Evolutionary conservation across 495 filamentous ascomycete genomes (phyloP).

Genomic region (Barbatosphaeria neglecta): DNA sequence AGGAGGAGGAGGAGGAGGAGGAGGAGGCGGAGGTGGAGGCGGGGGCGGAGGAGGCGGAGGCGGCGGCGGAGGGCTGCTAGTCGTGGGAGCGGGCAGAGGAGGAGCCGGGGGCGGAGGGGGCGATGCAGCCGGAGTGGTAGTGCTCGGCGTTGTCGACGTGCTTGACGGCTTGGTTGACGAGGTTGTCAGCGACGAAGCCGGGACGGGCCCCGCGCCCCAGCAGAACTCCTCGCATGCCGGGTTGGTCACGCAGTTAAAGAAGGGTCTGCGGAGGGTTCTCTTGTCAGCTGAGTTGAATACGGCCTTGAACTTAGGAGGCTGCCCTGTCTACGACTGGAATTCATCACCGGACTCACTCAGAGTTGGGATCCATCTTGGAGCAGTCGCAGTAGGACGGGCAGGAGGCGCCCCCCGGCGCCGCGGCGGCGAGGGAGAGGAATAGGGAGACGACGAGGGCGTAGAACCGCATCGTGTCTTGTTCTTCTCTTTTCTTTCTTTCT

Average conservation of each 20-base stretch:
- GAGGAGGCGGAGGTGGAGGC: no score
- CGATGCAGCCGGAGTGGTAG: not conserved
- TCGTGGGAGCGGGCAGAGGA: no score
- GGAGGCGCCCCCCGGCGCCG: not conserved
- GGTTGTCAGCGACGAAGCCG: not conserved
- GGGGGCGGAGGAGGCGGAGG: no score
- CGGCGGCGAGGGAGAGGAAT: not conserved
- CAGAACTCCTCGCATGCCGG: not conserved
- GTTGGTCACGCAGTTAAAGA: not conserved
- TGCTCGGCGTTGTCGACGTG: not conserved
- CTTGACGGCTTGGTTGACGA: no score
- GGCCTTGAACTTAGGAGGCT: no score
- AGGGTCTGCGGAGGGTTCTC: not conserved
- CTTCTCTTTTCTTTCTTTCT: no score
- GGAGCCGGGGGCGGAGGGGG: no score
- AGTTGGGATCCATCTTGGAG: not conserved
- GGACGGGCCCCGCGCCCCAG: not conserved
- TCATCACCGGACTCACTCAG: not conserved
- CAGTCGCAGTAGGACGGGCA: not conserved
- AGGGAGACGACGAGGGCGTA: not conserved
- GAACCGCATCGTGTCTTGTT: not conserved
- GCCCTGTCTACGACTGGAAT: no score
- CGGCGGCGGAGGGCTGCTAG: no score
- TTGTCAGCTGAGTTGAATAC: no score
- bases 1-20: no score